Percentiles rank a stretch among this genome's conserved stretches.
These are phyloP conservation scores for Ormosia emarginata DNA, from an alignment of 306 rosid species.

Conservation along the genomic window DNA sequence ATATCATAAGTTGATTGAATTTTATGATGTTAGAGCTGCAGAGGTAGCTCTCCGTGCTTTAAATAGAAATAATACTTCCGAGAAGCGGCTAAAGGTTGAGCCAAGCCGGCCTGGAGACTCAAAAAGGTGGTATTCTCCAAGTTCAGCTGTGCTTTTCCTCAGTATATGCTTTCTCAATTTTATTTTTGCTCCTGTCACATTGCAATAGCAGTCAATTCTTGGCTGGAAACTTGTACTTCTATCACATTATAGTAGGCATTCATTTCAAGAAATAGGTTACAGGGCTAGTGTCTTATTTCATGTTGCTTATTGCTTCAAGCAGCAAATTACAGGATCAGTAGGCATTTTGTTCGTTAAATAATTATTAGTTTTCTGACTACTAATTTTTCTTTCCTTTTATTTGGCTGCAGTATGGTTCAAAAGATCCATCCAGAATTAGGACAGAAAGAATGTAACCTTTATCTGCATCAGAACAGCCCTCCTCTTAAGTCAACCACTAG, in stretches of 20 bases:
- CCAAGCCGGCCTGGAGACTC: constrained; percentile 29
- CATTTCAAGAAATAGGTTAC: neutral
- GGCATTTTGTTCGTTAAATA: neutral
- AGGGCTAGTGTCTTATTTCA: neutral
- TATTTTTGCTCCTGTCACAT: neutral
- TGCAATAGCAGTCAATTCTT: neutral
- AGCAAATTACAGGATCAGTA: neutral
- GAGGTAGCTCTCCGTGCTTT: constrained; percentile 44
- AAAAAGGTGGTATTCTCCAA: constrained; percentile 32
- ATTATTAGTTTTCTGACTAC: neutral
- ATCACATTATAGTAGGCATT: neutral
- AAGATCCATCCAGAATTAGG: constrained; percentile 22
- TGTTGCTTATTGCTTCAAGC: neutral
- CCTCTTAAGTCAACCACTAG: constrained; percentile 11
- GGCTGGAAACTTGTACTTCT: neutral
- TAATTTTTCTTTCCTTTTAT: neutral
- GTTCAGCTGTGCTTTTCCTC: neutral
- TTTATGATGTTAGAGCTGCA: constrained; percentile 56
- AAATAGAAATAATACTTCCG: constrained; percentile 40
- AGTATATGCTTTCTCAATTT: neutral
- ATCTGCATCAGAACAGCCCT: constrained; percentile 18
- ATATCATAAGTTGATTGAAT: constrained; percentile 37
- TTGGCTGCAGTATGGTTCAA: constrained; percentile 15
- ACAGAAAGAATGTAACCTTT: constrained; percentile 33
- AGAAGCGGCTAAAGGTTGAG: constrained; percentile 51